These are phyloP conservation scores for Yamadazyma pseudoaaseri DNA, from an alignment of 1,139 yeast genomes.

Conservation along the genomic window DNA sequence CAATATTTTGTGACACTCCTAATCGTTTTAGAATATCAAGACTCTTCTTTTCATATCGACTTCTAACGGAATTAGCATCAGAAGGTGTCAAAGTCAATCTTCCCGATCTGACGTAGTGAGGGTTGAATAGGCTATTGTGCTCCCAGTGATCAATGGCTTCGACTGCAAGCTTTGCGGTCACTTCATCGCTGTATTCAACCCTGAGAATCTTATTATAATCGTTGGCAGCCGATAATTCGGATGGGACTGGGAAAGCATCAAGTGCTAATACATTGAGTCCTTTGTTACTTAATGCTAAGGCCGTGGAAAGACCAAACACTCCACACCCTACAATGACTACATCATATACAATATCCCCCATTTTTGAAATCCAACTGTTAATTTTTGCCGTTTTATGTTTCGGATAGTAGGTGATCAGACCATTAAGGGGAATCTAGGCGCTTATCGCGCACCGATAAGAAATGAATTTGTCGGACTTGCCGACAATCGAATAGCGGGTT, in stretches of 20 bases:
- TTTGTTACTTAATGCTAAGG: constrained; percentile 18
- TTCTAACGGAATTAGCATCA: constrained; percentile 12
- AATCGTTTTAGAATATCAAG: constrained; percentile 11
- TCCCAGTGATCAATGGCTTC: constrained; percentile 43
- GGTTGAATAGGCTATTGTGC: constrained; percentile 26
- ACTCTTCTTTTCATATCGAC: constrained; percentile 14
- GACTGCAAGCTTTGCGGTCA: constrained; percentile 35
- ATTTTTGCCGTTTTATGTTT: constrained; percentile 1
- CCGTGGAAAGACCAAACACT: constrained; percentile 19
- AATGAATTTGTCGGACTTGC: too few species aligned
- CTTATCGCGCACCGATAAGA: too few species aligned
- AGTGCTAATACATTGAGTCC: constrained; percentile 40
- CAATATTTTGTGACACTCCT: constrained; percentile 12
- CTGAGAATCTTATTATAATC: constrained; percentile 49
- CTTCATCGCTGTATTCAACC: constrained; percentile 37
- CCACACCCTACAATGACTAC: constrained; percentile 18
- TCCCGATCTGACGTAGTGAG: constrained; percentile 34
- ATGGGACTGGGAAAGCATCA: constrained; percentile 43
- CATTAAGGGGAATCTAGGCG: too few species aligned
- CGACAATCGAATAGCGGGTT: too few species aligned
- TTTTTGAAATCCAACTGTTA: not conserved
- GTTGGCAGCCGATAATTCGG: constrained; percentile 45
- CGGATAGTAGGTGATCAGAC: too few species aligned
- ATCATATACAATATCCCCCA: constrained; percentile 7
- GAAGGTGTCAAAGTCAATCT: constrained; percentile 19